phyloP scores from a whole-genome alignment of 164 flowering plant species.

The Macadamia tetraphylla region DNA sequence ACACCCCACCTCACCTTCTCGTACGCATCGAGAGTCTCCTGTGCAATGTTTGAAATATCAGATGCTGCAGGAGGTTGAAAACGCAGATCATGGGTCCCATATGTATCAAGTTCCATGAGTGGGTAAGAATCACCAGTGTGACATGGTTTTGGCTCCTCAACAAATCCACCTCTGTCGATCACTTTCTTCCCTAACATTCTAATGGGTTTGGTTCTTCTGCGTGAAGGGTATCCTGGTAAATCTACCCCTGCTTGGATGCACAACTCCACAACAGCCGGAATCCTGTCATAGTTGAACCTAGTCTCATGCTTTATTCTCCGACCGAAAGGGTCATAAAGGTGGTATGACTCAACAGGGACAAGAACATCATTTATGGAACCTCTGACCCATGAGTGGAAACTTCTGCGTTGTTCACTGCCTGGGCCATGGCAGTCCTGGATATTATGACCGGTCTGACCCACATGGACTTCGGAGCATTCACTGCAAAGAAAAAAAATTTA shows the following conservation, averaged over 20 bases:
- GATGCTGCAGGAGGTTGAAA: constrained; percentile 36
- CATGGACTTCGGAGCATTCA: constrained; percentile 78
- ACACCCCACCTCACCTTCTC: constrained; percentile 61
- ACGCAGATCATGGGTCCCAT: constrained; percentile 27
- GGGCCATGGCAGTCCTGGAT: constrained; percentile 69
- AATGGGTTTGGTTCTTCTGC: constrained; percentile 69
- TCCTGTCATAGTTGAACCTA: constrained; percentile 73
- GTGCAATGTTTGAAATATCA: constrained; percentile 49
- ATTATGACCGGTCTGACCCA: constrained; percentile 57
- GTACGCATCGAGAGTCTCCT: constrained; percentile 64
- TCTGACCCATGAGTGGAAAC: constrained; percentile 76
- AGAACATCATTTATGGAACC: constrained; percentile 81
- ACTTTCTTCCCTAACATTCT: constrained; percentile 80
- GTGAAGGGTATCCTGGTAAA: constrained; percentile 76
- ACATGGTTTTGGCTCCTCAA: constrained; percentile 52
- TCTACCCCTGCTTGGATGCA: constrained; percentile 97
- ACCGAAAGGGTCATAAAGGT: constrained; percentile 91
- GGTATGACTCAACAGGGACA: constrained; percentile 82
- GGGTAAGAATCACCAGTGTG: constrained; percentile 23
- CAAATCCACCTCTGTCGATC: constrained; percentile 66
- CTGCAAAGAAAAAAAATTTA: constrained; percentile 32
- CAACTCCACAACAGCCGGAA: constrained; percentile 91
- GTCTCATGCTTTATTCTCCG: constrained; percentile 77
- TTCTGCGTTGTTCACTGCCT: constrained; percentile 35
- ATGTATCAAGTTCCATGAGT: constrained; percentile 57